Evolutionary conservation across 768 basidiomycete species (phyloP).

Genomic region (Leccinum boreale): DNA sequence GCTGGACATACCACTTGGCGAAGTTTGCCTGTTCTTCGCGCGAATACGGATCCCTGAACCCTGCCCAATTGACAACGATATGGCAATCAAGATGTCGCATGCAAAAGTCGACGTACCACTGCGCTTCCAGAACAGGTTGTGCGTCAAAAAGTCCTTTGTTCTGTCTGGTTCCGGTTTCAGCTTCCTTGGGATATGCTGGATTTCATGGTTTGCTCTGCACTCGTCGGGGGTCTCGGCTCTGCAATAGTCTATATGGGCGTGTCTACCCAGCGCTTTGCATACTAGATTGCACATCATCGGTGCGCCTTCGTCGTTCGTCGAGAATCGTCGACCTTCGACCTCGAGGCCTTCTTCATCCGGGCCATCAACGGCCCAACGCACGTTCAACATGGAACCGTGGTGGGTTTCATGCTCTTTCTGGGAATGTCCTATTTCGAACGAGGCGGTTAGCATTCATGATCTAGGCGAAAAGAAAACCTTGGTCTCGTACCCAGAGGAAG

Average conservation of each 20-base stretch:
- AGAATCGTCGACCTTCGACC: constrained; percentile 51
- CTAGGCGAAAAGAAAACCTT: neutral
- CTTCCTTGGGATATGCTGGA: constrained; percentile 40
- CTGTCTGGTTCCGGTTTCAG: constrained; percentile 44
- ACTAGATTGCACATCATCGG: constrained; percentile 61
- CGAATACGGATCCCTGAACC: constrained; percentile 63
- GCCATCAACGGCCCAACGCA: constrained; percentile 53
- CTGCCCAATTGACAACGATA: constrained; percentile 25
- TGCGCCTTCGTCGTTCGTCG: constrained; percentile 50
- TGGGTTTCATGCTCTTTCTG: constrained; percentile 58
- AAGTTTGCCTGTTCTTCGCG: constrained; percentile 53
- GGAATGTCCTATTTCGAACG: constrained; percentile 41
- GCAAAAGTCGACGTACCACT: constrained; percentile 36
- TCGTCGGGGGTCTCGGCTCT: constrained; percentile 31
- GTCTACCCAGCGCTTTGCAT: constrained; percentile 50
- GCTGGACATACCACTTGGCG: constrained; percentile 43
- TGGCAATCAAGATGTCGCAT: neutral
- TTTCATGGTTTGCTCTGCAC: constrained; percentile 40
- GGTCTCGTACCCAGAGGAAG: constrained; percentile 43
- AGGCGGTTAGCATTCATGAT: neutral
- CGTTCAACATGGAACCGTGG: constrained; percentile 59
- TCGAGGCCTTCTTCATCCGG: constrained; percentile 47
- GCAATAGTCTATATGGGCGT: constrained; percentile 56
- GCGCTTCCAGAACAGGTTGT: constrained; percentile 53
- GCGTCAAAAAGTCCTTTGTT: constrained; percentile 55